Evolutionary conservation across 129 eudicot genomes (phyloP), one percentile per base, ranked within the genome.

Genomic region (Arctium lappa): DNA sequence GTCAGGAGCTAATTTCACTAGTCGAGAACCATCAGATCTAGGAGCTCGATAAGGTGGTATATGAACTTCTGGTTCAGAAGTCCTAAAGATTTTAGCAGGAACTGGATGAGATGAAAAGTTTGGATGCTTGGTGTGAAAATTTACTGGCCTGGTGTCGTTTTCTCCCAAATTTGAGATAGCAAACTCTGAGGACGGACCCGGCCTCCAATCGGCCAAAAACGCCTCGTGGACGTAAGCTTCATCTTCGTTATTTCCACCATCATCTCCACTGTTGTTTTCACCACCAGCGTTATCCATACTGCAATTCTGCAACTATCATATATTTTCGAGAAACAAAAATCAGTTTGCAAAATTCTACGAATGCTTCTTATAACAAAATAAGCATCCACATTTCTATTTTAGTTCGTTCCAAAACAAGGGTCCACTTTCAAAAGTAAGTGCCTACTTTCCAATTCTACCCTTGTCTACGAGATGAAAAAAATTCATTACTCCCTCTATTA

Each of bases 191-290:
- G 92, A 80, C 31, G 66, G 80, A 72, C 82, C 88, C 1, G 99
- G 99, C 75, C 92, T 89, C 99, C 97, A 95, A 88, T 95, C 98
- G n/a, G 97, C 91, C 86, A 95, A 91, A 84, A 95, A 95, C 31
- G 97, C 99, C 86, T 95, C 99, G n/a, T 95, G 97, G 42, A 95
- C 97, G 75, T 95, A 95, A 44, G 97, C 97, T 90, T 86, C 92
- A 50, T 90, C 91, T 71, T 91, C 94, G 70, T 90, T 90, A 75
- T 93, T 91, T 42, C 77, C 82, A 48, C 75, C 86, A 78, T 91
- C 90, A 71, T 92, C 89, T 62, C 89, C 92, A 62, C 84, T 87
- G 79, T 88, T 86, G 76, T 86, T 88, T 87, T 87, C 94, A 72
- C 88, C 93, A 50, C 80, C 82, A 6, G 86, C 89, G 65, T 87